A percentile compares a stretch with the other conserved stretches of the same genome.
Evolutionary conservation across 257 asterid species (phyloP).

Genomic region (Datura wrightii): DNA sequence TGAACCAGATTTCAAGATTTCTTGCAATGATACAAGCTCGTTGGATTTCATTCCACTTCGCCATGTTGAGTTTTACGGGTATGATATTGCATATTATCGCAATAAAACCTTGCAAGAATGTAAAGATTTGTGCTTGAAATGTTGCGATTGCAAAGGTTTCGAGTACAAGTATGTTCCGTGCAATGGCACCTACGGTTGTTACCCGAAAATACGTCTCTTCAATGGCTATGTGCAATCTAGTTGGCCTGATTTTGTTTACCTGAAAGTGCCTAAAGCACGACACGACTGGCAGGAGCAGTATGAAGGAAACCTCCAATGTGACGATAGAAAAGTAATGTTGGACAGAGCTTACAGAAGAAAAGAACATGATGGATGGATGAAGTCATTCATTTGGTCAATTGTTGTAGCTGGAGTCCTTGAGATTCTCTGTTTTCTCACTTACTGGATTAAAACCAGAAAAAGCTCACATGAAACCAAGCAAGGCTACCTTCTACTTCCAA

Average conservation of each 20-base stretch:
- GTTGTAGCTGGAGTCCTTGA: conserved; percentile 38
- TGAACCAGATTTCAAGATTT: conserved; percentile 36
- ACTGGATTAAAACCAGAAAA: conserved; percentile 34
- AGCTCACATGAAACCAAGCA: not conserved
- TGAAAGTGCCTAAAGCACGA: conserved; percentile 34
- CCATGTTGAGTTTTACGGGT: conserved; percentile 48
- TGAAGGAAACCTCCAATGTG: not conserved
- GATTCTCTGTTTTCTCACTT: conserved; percentile 37
- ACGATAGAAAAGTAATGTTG: not conserved
- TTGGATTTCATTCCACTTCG: conserved; percentile 33
- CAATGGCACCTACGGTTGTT: conserved; percentile 38
- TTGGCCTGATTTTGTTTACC: conserved; percentile 31
- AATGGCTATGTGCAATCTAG: conserved; percentile 39
- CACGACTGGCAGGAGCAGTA: not conserved
- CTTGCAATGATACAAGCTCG: conserved; percentile 29
- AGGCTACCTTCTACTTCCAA: conserved; percentile 38
- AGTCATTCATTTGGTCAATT: conserved; percentile 36
- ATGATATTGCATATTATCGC: conserved; percentile 35
- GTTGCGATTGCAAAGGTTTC: conserved; percentile 49
- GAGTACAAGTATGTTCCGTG: conserved; percentile 27
- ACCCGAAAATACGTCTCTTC: conserved; percentile 38
- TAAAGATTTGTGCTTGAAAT: conserved; percentile 35
- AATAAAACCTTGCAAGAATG: conserved; percentile 40
- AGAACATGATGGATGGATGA: conserved; percentile 29
- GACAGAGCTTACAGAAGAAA: conserved; percentile 28